phyloP scores from a whole-genome alignment of 1,139 yeast species.

The Scheffersomyces segobiensis region DNA sequence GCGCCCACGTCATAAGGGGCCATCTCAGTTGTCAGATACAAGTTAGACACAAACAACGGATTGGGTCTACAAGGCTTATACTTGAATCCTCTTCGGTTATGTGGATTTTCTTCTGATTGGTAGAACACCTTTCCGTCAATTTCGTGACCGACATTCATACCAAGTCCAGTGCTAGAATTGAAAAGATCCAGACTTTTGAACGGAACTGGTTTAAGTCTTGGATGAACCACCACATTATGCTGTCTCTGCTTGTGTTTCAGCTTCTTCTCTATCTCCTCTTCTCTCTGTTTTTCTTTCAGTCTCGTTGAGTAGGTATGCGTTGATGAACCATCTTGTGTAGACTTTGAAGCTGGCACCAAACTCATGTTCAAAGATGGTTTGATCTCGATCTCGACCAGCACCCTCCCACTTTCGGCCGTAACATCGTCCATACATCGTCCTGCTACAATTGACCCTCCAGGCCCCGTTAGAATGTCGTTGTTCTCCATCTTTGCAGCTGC shows the following conservation, averaged over 20 bases:
- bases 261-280: conserved; percentile 15
- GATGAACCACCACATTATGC: conserved; percentile 38
- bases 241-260: conserved; percentile 25
- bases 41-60: conserved; percentile 55
- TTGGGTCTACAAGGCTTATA: conserved; percentile 80
- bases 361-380: not conserved
- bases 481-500: not conserved
- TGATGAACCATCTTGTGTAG: not conserved
- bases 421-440: not conserved
- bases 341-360: not conserved
- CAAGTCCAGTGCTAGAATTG: conserved; percentile 7
- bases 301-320: conserved; percentile 26
- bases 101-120: conserved; percentile 73
- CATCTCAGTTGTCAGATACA: conserved; percentile 74
- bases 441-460: not conserved
- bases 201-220: conserved; percentile 48
- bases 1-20: conserved; percentile 66
- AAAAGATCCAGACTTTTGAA: conserved; percentile 37
- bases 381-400: not conserved
- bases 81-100: conserved; percentile 78
- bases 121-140: conserved; percentile 33
- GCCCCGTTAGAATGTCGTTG: not conserved
- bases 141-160: conserved; percentile 8
- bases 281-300: conserved; percentile 19
- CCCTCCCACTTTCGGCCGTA: not conserved